Base-by-base conservation (phyloP, 345 rosid genomes). In the rapeseed (Brassica napus) region DNA sequence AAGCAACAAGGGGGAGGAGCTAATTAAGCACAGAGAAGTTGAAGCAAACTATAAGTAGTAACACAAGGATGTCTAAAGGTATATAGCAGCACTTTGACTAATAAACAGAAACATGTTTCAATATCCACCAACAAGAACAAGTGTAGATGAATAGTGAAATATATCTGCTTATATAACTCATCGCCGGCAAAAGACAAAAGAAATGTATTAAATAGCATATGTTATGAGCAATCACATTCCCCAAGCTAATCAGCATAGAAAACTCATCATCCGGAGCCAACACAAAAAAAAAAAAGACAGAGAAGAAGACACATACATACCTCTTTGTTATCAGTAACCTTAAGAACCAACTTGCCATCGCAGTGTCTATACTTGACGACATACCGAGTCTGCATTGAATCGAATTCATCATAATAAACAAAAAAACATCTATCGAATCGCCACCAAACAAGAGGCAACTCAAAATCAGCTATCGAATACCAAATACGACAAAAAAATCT, bases 241-340 rank as follows among this genome's bases (percentile, higher is more conserved):
- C 28, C 49, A 60, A 61, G 28, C 24, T 23, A 67, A 79, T 71
- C 34, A 65, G 42, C 62, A 35, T 37, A 31, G 14, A 42, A 8
- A 39, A 39, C 2, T 0, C 63, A 71, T 71, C 71, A 65, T 28
- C 8, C 11, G 0, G 28, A 32, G 32, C 30, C 54, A 14, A 52
- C 35, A 54, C 14, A 47, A 4, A 1, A 5, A 32, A 32, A 32
- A 32, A 5, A 68, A 15, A 18, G 28, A 31, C 52, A 54, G 59
- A 54, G 59, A 54, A 15, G 59, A 1, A 54, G 24, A 54, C 21
- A 52, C 55, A 47, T 0, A 49, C 21, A 49, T 15, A 54, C 59
- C 59, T 95, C 96, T 82, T 86, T 92, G 88, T 95, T 89, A 79
- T 95, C 98, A 66, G 99, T 93, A 83, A 95, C 99, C 88, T 93